Conservation (phyloP, 352 stramenopile species). For the Phytophthora nicotianae region DNA sequence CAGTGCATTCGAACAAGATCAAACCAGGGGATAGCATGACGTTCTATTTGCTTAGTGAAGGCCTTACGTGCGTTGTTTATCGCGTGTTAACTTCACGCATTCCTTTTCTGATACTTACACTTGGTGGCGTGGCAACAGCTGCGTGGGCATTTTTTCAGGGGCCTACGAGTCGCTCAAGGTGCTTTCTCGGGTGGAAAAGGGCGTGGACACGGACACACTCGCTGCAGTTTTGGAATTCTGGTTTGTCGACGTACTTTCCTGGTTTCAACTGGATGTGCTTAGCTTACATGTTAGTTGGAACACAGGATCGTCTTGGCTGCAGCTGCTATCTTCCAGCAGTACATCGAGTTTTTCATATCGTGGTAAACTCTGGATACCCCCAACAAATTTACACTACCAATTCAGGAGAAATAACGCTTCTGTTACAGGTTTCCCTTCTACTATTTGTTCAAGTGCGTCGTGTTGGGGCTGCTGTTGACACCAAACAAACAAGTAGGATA, state of each 20-base stretch:
- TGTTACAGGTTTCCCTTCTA: slow-evolving; percentile 65
- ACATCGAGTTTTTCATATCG: slow-evolving; percentile 70
- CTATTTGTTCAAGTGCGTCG: slow-evolving; percentile 74
- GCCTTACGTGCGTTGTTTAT: slow-evolving; percentile 53
- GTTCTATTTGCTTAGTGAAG: slow-evolving; percentile 76
- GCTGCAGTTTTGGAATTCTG: slow-evolving; percentile 68
- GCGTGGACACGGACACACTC: slow-evolving; percentile 53
- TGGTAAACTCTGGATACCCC: too few species aligned
- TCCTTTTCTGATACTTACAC: not conserved
- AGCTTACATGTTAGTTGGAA: slow-evolving; percentile 1
- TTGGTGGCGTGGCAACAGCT: slow-evolving; percentile 33
- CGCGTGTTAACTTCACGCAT: not conserved
- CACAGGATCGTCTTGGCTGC: slow-evolving; percentile 64
- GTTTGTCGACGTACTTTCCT: slow-evolving; percentile 21
- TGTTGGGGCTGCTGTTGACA: slow-evolving; percentile 60
- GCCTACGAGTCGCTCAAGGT: slow-evolving; percentile 78
- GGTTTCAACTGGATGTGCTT: not conserved
- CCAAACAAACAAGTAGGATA: slow-evolving; percentile 58
- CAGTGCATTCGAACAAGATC: slow-evolving; percentile 12
- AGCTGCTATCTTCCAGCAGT: slow-evolving; percentile 65
- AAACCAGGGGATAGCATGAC: slow-evolving; percentile 44
- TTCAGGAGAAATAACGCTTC: slow-evolving; percentile 1
- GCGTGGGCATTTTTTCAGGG: slow-evolving; percentile 58
- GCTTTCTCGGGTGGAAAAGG: slow-evolving; percentile 61
- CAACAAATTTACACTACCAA: not conserved